These are phyloP conservation scores for Setaria italica DNA, from an alignment of 202 grass and related monocot species.

Conservation along the genomic window DNA sequence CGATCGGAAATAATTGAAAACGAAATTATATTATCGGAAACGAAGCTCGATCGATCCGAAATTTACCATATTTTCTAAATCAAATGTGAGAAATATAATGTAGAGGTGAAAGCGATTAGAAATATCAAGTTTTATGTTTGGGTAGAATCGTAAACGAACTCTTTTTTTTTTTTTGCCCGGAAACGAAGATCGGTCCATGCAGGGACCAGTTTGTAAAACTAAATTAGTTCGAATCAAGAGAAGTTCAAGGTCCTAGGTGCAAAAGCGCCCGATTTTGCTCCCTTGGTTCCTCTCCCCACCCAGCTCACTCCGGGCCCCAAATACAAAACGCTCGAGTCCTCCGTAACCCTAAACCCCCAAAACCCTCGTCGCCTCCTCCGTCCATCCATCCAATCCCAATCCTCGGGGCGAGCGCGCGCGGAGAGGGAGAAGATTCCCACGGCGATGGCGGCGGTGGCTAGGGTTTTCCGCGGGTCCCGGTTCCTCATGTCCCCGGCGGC, in stretches of 20 bases:
- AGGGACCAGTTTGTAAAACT: too few relatives aligned
- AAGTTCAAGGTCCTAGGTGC: fast-evolving
- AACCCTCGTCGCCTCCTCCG: slow-evolving; percentile 28
- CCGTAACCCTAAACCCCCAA: slow-evolving; percentile 50
- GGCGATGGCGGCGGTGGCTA: slow-evolving; percentile 59
- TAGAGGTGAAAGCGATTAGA: too few relatives aligned
- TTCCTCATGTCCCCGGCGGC: slow-evolving; percentile 69
- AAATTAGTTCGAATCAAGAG: too few relatives aligned
- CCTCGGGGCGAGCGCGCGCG: slow-evolving; percentile 29
- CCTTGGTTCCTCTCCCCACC: not conserved
- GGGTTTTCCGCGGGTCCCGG: slow-evolving; percentile 66
- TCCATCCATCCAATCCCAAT: not conserved
- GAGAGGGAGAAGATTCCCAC: not conserved
- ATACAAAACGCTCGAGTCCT: slow-evolving; percentile 34
- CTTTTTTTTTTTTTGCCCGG: too few relatives aligned
- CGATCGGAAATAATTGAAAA: too few relatives aligned
- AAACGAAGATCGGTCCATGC: too few relatives aligned
- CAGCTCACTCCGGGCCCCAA: not conserved
- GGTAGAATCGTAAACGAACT: too few relatives aligned
- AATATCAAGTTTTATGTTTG: too few relatives aligned
- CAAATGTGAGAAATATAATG: too few relatives aligned
- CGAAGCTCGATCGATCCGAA: too few relatives aligned
- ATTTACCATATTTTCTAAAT: too few relatives aligned
- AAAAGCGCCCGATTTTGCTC: not conserved
- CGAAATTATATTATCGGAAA: too few relatives aligned